Percentiles rank a stretch among this genome's conserved stretches.
Conservation (phyloP, 441 rosid species). For the Adansonia rubrostipa region DNA sequence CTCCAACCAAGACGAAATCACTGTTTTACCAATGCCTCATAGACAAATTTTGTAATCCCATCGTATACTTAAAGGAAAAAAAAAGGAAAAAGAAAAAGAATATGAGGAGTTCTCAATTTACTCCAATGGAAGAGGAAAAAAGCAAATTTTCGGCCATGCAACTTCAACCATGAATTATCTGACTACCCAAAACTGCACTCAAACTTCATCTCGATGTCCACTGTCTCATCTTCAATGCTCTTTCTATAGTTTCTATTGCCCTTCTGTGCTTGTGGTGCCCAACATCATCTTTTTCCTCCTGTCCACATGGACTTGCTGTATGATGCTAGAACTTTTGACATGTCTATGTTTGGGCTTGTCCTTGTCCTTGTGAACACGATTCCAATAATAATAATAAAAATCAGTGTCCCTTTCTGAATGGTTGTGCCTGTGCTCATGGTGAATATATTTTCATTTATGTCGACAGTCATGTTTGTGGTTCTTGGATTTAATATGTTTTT, state of each 20-base stretch:
- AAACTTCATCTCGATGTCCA: conserved; percentile 20
- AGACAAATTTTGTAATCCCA: conserved; percentile 33
- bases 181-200: conserved; percentile 20
- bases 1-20: conserved; percentile 24
- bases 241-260: conserved; percentile 36
- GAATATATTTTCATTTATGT: conserved; percentile 38
- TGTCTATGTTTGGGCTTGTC: conserved; percentile 50
- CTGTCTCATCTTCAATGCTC: conserved; percentile 26
- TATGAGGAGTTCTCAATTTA: conserved; percentile 1
- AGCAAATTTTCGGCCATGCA: background rate
- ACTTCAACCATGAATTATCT: conserved; percentile 23
- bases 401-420: conserved; percentile 54
- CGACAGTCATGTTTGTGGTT: conserved; percentile 50
- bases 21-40: conserved; percentile 31
- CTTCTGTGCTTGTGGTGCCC: conserved; percentile 42
- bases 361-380: conserved; percentile 58
- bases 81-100: background rate
- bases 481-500: conserved; percentile 40
- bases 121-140: background rate
- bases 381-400: conserved; percentile 58
- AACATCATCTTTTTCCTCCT: conserved; percentile 36
- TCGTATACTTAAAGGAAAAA: conserved; percentile 19
- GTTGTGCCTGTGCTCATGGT: conserved; percentile 44
- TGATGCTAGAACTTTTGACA: conserved; percentile 40
- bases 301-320: conserved; percentile 39